Evolutionary conservation across 2,329 filamentous ascomycete genomes (phyloP).

Genomic region (Furcasterigmium sp.): DNA sequence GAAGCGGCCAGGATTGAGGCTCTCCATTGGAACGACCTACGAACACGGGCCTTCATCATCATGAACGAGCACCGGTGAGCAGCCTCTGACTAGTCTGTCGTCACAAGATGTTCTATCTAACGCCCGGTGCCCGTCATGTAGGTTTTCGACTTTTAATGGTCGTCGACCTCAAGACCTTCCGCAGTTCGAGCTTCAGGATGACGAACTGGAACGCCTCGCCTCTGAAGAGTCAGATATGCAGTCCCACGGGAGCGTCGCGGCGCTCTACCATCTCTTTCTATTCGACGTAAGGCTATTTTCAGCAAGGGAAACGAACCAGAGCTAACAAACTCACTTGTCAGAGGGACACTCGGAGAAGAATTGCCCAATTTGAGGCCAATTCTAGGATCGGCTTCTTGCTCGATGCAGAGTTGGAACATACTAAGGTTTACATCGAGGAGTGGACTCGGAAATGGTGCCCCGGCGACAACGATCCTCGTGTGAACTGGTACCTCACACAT

Average conservation of each 20-base stretch:
- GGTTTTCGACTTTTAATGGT: conserved; percentile 4
- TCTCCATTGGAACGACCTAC: conserved; percentile 4
- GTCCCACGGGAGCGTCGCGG: not conserved
- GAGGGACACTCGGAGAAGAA: conserved; percentile 1
- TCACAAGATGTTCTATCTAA: too few relatives aligned
- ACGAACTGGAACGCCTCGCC: conserved; percentile 2
- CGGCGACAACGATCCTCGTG: not conserved
- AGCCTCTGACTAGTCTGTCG: too few relatives aligned
- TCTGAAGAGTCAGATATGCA: not conserved
- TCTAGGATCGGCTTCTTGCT: not conserved
- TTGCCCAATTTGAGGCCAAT: not conserved
- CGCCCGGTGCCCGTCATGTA: too few relatives aligned
- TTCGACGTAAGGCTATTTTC: conserved; percentile 4
- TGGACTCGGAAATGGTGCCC: conserved; percentile 5
- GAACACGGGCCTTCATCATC: conserved; percentile 4
- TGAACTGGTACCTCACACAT: conserved; percentile 4
- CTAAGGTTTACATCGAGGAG: conserved; percentile 1
- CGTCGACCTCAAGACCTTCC: not conserved
- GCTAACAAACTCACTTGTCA: not conserved
- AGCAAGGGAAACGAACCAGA: too few relatives aligned
- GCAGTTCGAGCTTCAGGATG: conserved; percentile 2
- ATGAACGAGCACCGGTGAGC: conserved; percentile 3
- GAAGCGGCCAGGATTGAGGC: not conserved
- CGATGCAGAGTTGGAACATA: conserved; percentile 5
- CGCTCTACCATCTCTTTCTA: conserved; percentile 4